Evolutionary conservation across 2,329 filamentous ascomycete species (phyloP).

Genomic region (Drechslera avenae): DNA sequence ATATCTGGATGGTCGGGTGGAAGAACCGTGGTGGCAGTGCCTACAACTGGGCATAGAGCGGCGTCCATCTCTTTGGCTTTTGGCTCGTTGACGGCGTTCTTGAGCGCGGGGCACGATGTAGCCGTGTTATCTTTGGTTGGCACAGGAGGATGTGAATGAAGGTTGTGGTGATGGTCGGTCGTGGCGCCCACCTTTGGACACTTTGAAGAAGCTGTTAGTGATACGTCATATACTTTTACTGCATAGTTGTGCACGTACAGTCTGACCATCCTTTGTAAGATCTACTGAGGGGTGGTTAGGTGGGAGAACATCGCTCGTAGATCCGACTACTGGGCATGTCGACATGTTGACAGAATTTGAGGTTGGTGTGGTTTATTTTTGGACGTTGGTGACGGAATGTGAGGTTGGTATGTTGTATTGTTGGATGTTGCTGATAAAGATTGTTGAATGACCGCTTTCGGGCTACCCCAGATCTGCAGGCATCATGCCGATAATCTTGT

Average conservation of each 20-base stretch:
- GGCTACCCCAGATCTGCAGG: constrained; percentile 26
- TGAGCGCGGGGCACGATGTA: constrained; percentile 50
- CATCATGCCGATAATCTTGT: constrained; percentile 13
- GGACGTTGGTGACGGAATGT: background rate
- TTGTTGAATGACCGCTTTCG: constrained; percentile 11
- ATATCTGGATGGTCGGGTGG: constrained; percentile 52
- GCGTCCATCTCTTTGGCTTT: constrained; percentile 49
- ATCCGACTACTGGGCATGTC: constrained; percentile 50
- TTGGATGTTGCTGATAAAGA: background rate
- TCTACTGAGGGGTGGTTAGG: constrained; percentile 52
- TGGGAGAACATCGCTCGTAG: constrained; percentile 51
- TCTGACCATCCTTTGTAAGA: constrained; percentile 47
- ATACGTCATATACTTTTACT: background rate
- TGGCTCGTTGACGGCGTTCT: constrained; percentile 44
- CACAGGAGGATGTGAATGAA: constrained; percentile 50
- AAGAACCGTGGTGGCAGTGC: constrained; percentile 50
- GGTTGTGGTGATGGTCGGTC: constrained; percentile 53
- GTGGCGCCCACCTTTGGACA: constrained; percentile 55
- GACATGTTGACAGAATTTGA: constrained; percentile 17
- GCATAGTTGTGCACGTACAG: constrained; percentile 11
- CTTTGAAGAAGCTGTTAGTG: constrained; percentile 17
- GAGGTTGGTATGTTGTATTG: background rate
- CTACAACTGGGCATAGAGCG: constrained; percentile 52
- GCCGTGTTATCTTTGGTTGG: constrained; percentile 39
- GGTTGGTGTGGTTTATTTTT: background rate